Evolutionary conservation across 176 grass and related monocot genomes (phyloP).

Genomic region (Avena eriantha): DNA sequence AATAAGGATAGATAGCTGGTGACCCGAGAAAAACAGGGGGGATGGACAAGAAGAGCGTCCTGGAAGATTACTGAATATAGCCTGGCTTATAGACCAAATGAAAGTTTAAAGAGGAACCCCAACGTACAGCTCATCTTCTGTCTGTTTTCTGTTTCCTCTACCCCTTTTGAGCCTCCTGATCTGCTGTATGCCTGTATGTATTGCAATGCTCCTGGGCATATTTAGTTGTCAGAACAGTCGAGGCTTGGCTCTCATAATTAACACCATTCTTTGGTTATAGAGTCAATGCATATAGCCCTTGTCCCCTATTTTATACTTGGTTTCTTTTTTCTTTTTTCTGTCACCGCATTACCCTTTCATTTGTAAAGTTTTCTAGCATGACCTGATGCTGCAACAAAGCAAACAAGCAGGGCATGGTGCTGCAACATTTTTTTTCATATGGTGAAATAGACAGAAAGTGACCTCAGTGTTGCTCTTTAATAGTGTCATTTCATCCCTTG

Average conservation of each 20-base stretch:
- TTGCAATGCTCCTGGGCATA: slow-evolving; percentile 11
- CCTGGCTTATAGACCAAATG: slow-evolving; percentile 35
- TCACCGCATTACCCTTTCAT: not conserved
- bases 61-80: slow-evolving; percentile 39
- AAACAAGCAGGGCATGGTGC: not conserved
- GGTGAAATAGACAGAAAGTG: not conserved
- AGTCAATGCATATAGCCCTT: not conserved
- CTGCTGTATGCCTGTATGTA: slow-evolving; percentile 32
- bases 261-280: slow-evolving; percentile 51
- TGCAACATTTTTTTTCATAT: not conserved
- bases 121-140: slow-evolving; percentile 19
- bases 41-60: slow-evolving; percentile 31
- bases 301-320: too few relatives aligned
- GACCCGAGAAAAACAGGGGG: slow-evolving; percentile 22
- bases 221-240: slow-evolving; percentile 38
- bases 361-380: not conserved
- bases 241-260: slow-evolving; percentile 42
- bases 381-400: not conserved
- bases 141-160: slow-evolving; percentile 40
- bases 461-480: not conserved
- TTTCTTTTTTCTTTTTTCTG: not conserved
- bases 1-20: slow-evolving; percentile 50
- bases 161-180: slow-evolving; percentile 32
- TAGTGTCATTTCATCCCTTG: not conserved
- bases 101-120: slow-evolving; percentile 22